A percentile compares a stretch with the other conserved stretches of the same genome.
Evolutionary conservation across 805 yeast genomes (phyloP).

Genomic region (Pichia kluyveri): DNA sequence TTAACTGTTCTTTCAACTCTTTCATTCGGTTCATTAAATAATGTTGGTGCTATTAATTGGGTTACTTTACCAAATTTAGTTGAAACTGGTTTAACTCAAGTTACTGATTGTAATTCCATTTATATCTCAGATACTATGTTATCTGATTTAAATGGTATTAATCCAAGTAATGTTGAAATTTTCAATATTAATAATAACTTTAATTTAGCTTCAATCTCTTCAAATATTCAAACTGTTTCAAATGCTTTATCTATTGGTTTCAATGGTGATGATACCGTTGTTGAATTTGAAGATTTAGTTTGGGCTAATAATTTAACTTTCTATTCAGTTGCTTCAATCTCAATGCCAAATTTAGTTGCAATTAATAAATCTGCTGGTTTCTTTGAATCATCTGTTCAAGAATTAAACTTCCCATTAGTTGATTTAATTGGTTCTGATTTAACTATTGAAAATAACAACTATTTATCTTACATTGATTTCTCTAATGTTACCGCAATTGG

Average conservation of each 20-base stretch:
- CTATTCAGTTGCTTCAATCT: slow-evolving; percentile 68
- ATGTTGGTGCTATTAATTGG: slow-evolving; percentile 75
- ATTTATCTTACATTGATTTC: slow-evolving; percentile 62
- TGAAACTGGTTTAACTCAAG: slow-evolving; percentile 61
- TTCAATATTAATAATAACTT: slow-evolving; percentile 89
- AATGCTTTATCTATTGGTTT: slow-evolving; percentile 69
- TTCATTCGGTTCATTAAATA: slow-evolving; percentile 67
- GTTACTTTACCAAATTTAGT: slow-evolving; percentile 81
- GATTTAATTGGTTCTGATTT: slow-evolving; percentile 71
- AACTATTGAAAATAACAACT: slow-evolving; percentile 62
- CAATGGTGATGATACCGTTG: slow-evolving; percentile 73
- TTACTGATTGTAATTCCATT: slow-evolving; percentile 65
- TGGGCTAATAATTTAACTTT: slow-evolving; percentile 87
- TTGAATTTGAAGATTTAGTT: slow-evolving; percentile 56
- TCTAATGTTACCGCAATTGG: slow-evolving; percentile 63
- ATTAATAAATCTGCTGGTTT: slow-evolving; percentile 81
- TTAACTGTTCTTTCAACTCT: slow-evolving; percentile 62
- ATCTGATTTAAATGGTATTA: slow-evolving; percentile 58
- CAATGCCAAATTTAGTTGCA: slow-evolving; percentile 55
- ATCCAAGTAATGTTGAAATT: slow-evolving; percentile 36
- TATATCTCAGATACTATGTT: slow-evolving; percentile 67
- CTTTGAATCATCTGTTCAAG: slow-evolving; percentile 58
- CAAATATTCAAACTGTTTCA: slow-evolving; percentile 66
- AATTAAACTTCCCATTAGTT: slow-evolving; percentile 47
- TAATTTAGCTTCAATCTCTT: slow-evolving; percentile 61